Evolutionary conservation across 106 monocot genomes (phyloP), one percentile per base, ranked within the genome.

Genomic region (Xerophyta viscosa): DNA sequence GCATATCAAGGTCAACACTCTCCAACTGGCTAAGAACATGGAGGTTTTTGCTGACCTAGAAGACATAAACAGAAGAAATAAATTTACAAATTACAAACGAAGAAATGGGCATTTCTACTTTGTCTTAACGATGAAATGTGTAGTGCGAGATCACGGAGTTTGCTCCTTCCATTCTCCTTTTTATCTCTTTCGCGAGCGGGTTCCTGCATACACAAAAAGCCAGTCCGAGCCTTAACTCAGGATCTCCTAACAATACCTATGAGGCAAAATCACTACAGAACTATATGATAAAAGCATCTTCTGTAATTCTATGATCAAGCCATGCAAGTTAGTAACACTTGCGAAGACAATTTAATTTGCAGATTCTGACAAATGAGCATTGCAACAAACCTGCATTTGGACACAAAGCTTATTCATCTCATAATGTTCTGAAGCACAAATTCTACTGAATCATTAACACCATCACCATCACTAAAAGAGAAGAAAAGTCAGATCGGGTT

Each of bases 391-490:
- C 96, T 89, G 89, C 96, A 98, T 98, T 43, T 89, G 52, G 55
- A 98, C 96, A 89, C 96, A 98, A 23, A 98, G 76, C 66, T 98
- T 98, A 57, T 98, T 98, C 96, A 98, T 98, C 59, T 98, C 96
- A 52, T 82, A 58, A 98, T 89, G 62, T 98, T 98, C 54, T 98
- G 96, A 60, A 98, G 76, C 29, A 98, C 96, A 64, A 98, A 98
- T 31, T 98, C 96, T 45, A 98, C 76, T 61, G 89, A 81, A 50
- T 86, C 89, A 56, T 50, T 60, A 59, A 86, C 66, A 48, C 62
- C 77, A 30, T 86, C 89, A 54, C 73, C 76, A 75, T 82, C 96
- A 82, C 96, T 98, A 49, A 46, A 50, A 39, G n/a, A n/a, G n/a
- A 22, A 12, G 15, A 5, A 36, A 39, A 39, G n/a, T n/a, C n/a